phyloP scores from a whole-genome alignment of 371 early-diverging fungal species.

The Syncephalastrum sp. region DNA sequence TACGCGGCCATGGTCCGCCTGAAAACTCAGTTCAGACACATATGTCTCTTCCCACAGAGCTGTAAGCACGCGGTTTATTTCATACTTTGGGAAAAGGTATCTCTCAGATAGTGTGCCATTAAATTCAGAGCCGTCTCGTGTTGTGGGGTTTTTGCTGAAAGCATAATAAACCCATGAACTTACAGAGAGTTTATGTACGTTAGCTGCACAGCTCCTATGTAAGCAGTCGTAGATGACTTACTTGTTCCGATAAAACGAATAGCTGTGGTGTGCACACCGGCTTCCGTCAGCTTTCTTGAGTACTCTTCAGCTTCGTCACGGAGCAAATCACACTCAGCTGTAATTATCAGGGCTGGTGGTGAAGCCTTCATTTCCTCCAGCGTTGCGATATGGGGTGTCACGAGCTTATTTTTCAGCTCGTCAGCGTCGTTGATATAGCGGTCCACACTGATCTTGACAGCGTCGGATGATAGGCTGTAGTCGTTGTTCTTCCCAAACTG shows the following conservation, averaged over 20 bases:
- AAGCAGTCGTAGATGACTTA: no score
- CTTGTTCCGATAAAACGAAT: conserved; percentile 8
- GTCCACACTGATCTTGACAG: conserved; percentile 19
- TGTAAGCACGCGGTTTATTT: no score
- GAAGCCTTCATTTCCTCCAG: conserved; percentile 6
- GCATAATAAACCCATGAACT: no score
- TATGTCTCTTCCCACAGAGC: no score
- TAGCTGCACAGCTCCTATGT: no score
- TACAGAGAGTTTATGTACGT: no score
- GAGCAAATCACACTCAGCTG: conserved; percentile 16
- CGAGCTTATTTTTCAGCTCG: background rate
- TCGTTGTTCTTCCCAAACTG: conserved; percentile 10
- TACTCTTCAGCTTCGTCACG: conserved; percentile 20
- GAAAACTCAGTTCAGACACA: no score
- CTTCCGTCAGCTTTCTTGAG: conserved; percentile 9
- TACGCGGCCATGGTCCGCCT: no score
- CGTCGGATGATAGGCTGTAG: background rate
- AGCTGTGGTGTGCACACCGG: conserved; percentile 10
- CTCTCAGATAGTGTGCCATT: no score
- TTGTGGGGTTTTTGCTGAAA: no score
- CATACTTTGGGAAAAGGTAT: no score
- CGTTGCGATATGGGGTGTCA: conserved; percentile 5
- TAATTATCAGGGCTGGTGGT: conserved; percentile 11
- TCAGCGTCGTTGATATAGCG: conserved; percentile 12
- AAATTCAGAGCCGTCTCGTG: no score